Base-by-base conservation (phyloP, 2,329 filamentous ascomycete species). In the Aspergillus costaricaensis region DNA sequence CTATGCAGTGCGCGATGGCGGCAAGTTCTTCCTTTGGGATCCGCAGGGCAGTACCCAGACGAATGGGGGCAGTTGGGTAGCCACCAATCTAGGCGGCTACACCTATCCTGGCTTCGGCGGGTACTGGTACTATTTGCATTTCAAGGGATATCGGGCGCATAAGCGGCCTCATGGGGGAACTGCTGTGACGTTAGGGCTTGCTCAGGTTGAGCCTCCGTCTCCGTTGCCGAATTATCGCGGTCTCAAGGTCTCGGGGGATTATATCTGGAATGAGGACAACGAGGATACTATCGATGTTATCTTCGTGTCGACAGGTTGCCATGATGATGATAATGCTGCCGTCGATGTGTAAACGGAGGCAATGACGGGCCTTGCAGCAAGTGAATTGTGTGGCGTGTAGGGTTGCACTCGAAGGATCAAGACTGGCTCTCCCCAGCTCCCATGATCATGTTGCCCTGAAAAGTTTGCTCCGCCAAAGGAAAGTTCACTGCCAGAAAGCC, bases 11-110 rank as follows among this genome's bases (percentile, higher is more conserved):
- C 53, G n/a, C 6, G 23, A 32, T n/a, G 53, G 53, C 2, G 41
- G 53, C 38, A 43, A 43, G 12, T 55, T 55, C 25, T 55, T 30
- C 52, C 23, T 55, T 1, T 55, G 52, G 52, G 52, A 55, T 44
- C 52, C 52, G 9, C 17, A 43, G 14, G 39, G 52, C 39, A 55
- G 52, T 38, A 6, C 38, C 6, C 38, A 43, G 52, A 55, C 52
- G 21, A 55, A 55, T 10, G 52, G 52, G 15, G 52, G 52, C 12
- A 55, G 39, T 10, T 55, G 52, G 52, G 19, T 55, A 19, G 39
- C 52, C 7, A 55, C 52, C 32, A 55, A 47, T 10, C 39, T 55
- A 12, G 52, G 52, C 23, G 52, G 52, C 2, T 43, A 55, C 23
- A 55, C 39, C 2, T 55, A 55, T 21, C 52, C 52, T 2, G 52